A percentile compares a stretch with the other conserved stretches of the same genome.
These are phyloP conservation scores for Pseudozyma pruni DNA, from an alignment of 1,284 basidiomycete species.

Conservation along the genomic window DNA sequence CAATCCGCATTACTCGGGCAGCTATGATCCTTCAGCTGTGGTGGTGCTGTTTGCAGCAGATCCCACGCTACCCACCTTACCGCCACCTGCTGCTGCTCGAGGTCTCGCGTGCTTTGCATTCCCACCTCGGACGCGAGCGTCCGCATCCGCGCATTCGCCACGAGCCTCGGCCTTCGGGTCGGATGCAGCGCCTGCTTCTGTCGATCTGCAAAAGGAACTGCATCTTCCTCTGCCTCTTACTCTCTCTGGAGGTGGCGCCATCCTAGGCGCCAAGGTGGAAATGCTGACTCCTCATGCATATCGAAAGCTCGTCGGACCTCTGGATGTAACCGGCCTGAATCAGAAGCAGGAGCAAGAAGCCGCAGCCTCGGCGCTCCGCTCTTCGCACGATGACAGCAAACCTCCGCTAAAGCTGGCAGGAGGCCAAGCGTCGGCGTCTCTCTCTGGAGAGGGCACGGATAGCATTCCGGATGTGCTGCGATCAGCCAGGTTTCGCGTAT, in stretches of 20 bases:
- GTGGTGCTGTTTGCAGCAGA: slow-evolving; percentile 68
- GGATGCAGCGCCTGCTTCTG: not conserved
- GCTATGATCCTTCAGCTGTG: slow-evolving; percentile 79
- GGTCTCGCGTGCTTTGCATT: slow-evolving; percentile 60
- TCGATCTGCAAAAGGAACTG: slow-evolving; percentile 32
- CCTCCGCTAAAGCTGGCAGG: slow-evolving; percentile 40
- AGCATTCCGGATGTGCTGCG: slow-evolving; percentile 31
- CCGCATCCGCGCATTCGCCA: not conserved
- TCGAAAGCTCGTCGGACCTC: slow-evolving; percentile 48
- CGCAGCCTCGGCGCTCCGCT: slow-evolving; percentile 20
- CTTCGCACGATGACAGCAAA: slow-evolving; percentile 20
- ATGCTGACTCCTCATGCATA: slow-evolving; percentile 51
- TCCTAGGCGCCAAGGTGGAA: slow-evolving; percentile 52
- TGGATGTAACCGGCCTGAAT: slow-evolving; percentile 40
- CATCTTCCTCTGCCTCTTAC: slow-evolving; percentile 57
- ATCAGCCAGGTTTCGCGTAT: slow-evolving; percentile 37
- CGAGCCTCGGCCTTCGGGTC: not conserved
- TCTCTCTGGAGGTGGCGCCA: slow-evolving; percentile 53
- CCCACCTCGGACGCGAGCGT: slow-evolving; percentile 37
- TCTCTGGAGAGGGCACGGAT: slow-evolving; percentile 31
- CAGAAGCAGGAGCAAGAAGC: slow-evolving; percentile 41
- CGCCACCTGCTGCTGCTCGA: slow-evolving; percentile 58
- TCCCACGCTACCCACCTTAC: slow-evolving; percentile 55
- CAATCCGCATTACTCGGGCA: slow-evolving; percentile 78
- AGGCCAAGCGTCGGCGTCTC: slow-evolving; percentile 44